These are phyloP conservation scores for Neofusicoccum laricinum DNA, from an alignment of 2,329 filamentous ascomycete species.

Conservation along the genomic window DNA sequence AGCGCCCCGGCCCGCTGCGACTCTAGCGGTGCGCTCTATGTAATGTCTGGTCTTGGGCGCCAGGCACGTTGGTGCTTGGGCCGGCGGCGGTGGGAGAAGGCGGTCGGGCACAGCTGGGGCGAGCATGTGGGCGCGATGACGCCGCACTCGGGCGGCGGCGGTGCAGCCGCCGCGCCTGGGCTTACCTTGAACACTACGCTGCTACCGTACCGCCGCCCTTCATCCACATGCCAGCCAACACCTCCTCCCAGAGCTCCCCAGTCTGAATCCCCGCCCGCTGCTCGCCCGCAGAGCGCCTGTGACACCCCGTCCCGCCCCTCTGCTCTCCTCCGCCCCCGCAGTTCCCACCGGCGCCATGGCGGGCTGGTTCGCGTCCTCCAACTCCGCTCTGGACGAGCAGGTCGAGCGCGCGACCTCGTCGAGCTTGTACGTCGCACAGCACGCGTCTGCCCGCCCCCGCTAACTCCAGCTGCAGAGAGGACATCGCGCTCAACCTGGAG, in stretches of 20 bases:
- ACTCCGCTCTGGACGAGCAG: slow-evolving; percentile 92
- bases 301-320: not conserved
- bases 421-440: slow-evolving; percentile 69
- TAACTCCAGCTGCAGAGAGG: slow-evolving; percentile 60
- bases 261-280: not conserved
- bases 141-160: slow-evolving; percentile 1
- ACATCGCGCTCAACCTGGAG: slow-evolving; percentile 95
- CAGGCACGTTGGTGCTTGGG: not conserved
- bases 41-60: not conserved
- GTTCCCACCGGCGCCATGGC: slow-evolving; percentile 60
- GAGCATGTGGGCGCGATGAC: not conserved
- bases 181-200: not conserved
- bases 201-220: not conserved
- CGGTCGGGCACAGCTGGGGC: not conserved
- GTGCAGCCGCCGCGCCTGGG: not conserved
- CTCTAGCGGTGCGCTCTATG: not conserved
- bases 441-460: slow-evolving; percentile 10
- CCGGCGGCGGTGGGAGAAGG: not conserved
- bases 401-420: slow-evolving; percentile 92
- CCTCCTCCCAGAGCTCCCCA: not conserved
- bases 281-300: not conserved
- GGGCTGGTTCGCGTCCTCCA: slow-evolving; percentile 91
- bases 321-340: not conserved
- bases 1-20: not conserved
- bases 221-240: slow-evolving; percentile 10